Evolutionary conservation across 2,329 filamentous ascomycete genomes (phyloP).

Genomic region (Cytospora leucostoma): DNA sequence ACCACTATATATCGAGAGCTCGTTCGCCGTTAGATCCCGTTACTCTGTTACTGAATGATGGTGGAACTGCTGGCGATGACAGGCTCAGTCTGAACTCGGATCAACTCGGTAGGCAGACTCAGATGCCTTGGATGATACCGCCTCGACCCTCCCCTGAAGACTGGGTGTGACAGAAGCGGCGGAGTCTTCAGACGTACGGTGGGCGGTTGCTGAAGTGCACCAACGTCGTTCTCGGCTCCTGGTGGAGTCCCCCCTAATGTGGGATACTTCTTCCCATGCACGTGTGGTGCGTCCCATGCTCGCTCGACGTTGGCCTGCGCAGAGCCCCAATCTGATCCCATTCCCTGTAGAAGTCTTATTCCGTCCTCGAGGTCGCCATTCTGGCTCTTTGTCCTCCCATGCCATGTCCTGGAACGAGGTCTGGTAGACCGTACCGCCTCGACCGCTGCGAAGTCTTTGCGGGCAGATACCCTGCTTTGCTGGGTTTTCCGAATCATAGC

Average conservation of each 20-base stretch:
- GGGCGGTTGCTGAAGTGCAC: not conserved
- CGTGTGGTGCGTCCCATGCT: slow-evolving; percentile 16
- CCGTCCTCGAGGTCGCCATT: not conserved
- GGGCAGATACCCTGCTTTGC: slow-evolving; percentile 29
- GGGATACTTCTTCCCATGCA: slow-evolving; percentile 15
- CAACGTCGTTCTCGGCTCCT: slow-evolving; percentile 1
- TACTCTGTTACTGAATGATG: not conserved
- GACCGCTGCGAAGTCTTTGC: not conserved
- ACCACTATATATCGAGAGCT: not conserved
- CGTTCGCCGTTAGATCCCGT: not conserved
- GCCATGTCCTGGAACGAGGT: slow-evolving; percentile 20
- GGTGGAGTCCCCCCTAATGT: not conserved
- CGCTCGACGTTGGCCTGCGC: slow-evolving; percentile 22
- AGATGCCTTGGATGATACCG: slow-evolving; percentile 10
- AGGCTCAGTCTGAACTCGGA: slow-evolving; percentile 7
- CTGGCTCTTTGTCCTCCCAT: not conserved
- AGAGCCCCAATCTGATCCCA: slow-evolving; percentile 11
- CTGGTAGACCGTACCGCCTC: not conserved
- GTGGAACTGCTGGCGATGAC: not conserved
- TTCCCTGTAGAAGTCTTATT: not conserved
- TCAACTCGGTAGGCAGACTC: slow-evolving; percentile 21
- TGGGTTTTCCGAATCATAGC: slow-evolving; percentile 31
- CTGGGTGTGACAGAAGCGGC: slow-evolving; percentile 23
- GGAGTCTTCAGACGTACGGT: slow-evolving; percentile 22
- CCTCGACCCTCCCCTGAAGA: slow-evolving; percentile 12